These are phyloP conservation scores for Hyphopichia wangnamkhiaoensis DNA, from an alignment of 1,139 yeast genomes.

Conservation along the genomic window DNA sequence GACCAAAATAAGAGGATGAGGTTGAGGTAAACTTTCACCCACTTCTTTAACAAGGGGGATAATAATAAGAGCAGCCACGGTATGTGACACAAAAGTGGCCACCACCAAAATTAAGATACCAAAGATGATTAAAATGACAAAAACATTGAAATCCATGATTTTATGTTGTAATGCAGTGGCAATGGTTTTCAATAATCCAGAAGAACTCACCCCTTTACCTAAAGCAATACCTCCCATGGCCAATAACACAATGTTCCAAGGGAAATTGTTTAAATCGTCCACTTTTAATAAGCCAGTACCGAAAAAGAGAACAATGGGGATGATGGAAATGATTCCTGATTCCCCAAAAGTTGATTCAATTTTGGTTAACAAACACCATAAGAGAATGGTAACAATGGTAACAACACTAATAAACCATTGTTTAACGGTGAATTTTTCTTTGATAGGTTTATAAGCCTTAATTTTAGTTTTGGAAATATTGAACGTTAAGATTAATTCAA, in stretches of 20 bases:
- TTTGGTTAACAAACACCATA: constrained; percentile 81
- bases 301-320: constrained; percentile 81
- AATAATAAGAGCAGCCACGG: constrained; percentile 91
- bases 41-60: constrained; percentile 87
- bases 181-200: constrained; percentile 78
- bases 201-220: constrained; percentile 88
- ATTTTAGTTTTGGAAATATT: constrained; percentile 51
- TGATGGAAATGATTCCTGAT: constrained; percentile 83
- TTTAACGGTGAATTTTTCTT: constrained; percentile 68
- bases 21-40: constrained; percentile 70
- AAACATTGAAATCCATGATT: constrained; percentile 63
- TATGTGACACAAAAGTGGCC: constrained; percentile 94
- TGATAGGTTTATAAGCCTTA: constrained; percentile 61
- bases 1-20: constrained; percentile 72
- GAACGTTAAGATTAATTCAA: constrained; percentile 66
- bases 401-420: constrained; percentile 72
- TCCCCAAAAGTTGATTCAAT: constrained; percentile 76
- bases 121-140: constrained; percentile 69
- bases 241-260: constrained; percentile 89
- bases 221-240: constrained; percentile 97
- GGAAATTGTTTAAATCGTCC: constrained; percentile 87
- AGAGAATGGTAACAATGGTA: constrained; percentile 66
- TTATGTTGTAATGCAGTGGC: constrained; percentile 66
- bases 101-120: constrained; percentile 77
- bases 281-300: constrained; percentile 83